These are phyloP conservation scores for Echinosophora koreensis DNA, from an alignment of 306 rosid species.

Conservation along the genomic window DNA sequence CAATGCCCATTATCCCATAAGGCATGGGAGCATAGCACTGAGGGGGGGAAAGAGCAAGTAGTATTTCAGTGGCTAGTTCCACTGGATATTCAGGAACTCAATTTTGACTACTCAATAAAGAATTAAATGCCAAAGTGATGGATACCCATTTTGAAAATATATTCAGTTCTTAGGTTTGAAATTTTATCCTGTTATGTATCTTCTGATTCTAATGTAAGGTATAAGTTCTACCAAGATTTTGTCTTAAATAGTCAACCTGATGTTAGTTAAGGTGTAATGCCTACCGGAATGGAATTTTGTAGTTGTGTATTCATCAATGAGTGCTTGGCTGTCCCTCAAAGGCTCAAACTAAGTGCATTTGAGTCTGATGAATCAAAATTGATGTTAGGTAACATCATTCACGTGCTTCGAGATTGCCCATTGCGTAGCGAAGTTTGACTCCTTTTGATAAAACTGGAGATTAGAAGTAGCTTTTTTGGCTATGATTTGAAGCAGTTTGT, in stretches of 20 bases:
- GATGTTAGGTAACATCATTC: too few species aligned
- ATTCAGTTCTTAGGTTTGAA: slow-evolving; percentile 18
- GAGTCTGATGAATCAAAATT: too few species aligned
- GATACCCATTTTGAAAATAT: neutral
- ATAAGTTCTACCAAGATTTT: neutral
- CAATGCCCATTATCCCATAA: neutral
- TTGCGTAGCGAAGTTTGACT: too few species aligned
- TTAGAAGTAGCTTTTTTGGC: too few species aligned
- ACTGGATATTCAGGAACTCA: neutral
- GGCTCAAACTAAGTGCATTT: too few species aligned
- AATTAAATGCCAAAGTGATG: slow-evolving; percentile 1
- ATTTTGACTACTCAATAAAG: neutral
- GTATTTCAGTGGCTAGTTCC: slow-evolving; percentile 15
- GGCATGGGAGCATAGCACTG: neutral
- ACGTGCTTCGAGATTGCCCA: too few species aligned
- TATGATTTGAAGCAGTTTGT: too few species aligned
- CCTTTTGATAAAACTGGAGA: too few species aligned
- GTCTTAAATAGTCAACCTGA: slow-evolving; percentile 18
- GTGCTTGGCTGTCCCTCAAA: too few species aligned
- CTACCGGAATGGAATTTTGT: neutral
- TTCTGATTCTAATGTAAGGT: neutral
- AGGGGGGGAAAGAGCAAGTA: neutral
- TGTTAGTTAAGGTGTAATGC: slow-evolving; percentile 6
- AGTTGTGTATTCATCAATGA: neutral
- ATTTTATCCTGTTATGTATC: slow-evolving; percentile 5